phyloP scores from a whole-genome alignment of 2,329 filamentous ascomycete genomes.

The Westerdykella aurantiaca region DNA sequence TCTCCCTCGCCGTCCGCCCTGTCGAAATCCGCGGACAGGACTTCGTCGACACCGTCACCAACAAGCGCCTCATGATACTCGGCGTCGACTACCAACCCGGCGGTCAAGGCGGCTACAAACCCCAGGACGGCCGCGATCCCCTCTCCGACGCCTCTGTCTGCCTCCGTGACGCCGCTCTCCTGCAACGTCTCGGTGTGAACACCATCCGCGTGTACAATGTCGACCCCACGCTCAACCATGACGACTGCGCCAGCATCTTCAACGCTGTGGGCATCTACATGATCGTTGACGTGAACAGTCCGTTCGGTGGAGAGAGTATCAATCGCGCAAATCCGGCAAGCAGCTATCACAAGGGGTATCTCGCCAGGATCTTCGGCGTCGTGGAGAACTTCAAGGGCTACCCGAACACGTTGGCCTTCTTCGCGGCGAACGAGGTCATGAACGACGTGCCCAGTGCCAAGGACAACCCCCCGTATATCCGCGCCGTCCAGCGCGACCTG shows the following conservation, averaged over 20 bases:
- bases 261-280: slow-evolving; percentile 62
- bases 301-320: slow-evolving; percentile 51
- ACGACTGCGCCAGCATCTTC: slow-evolving; percentile 59
- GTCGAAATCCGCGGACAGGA: slow-evolving; percentile 55
- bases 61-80: slow-evolving; percentile 56
- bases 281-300: slow-evolving; percentile 61
- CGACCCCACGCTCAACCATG: slow-evolving; percentile 54
- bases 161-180: slow-evolving; percentile 57
- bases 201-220: slow-evolving; percentile 62
- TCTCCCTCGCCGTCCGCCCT: slow-evolving; percentile 50
- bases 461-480: slow-evolving; percentile 53
- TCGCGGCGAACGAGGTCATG: slow-evolving; percentile 64
- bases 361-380: slow-evolving; percentile 55
- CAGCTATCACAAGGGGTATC: slow-evolving; percentile 52
- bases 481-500: slow-evolving; percentile 60
- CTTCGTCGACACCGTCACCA: slow-evolving; percentile 55
- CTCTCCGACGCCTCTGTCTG: slow-evolving; percentile 54
- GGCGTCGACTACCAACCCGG: slow-evolving; percentile 59
- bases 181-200: slow-evolving; percentile 60
- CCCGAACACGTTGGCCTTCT: slow-evolving; percentile 61
- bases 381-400: slow-evolving; percentile 63
- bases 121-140: slow-evolving; percentile 46
- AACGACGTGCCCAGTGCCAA: slow-evolving; percentile 51
- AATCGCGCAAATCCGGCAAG: slow-evolving; percentile 51
- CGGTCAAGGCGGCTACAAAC: slow-evolving; percentile 54